phyloP scores from a whole-genome alignment of 73 alveolate genomes.

The Paramecium sexaurelia region DNA sequence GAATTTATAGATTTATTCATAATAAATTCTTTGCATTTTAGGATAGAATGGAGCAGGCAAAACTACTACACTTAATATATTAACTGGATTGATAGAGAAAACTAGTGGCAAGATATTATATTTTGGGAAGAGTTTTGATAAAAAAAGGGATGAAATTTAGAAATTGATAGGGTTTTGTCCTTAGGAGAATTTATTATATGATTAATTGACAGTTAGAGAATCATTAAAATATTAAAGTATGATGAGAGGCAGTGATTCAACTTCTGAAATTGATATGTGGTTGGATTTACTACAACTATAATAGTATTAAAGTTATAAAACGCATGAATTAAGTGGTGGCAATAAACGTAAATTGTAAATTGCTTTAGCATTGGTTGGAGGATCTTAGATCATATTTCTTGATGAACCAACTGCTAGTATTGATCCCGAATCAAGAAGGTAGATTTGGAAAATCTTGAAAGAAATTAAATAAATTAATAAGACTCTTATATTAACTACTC shows the following conservation, averaged over 20 bases:
- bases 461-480: constrained; percentile 80
- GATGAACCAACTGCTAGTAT: constrained; percentile 99
- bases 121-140: constrained; percentile 71
- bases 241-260: constrained; percentile 62
- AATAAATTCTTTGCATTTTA: constrained; percentile 95
- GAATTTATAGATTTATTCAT: constrained; percentile 81
- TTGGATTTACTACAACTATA: constrained; percentile 77
- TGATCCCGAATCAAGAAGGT: constrained; percentile 95
- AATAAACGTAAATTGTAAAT: constrained; percentile 94
- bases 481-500: constrained; percentile 90
- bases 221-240: constrained; percentile 77
- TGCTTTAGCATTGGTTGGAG: constrained; percentile 97
- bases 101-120: constrained; percentile 75
- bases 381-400: constrained; percentile 87
- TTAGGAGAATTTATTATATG: constrained; percentile 96
- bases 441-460: constrained; percentile 96
- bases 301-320: constrained; percentile 67
- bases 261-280: constrained; percentile 49
- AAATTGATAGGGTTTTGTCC: constrained; percentile 97
- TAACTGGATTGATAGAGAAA: constrained; percentile 79
- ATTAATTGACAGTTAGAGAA: constrained; percentile 81
- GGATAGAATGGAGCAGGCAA: constrained; percentile 99
- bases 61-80: constrained; percentile 94
- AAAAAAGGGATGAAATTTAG: constrained; percentile 78
- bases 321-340: constrained; percentile 95